A percentile compares a stretch with the other conserved stretches of the same genome.
Conservation (phyloP, 2,329 filamentous ascomycete genomes). For the Fusarium sp. region DNA sequence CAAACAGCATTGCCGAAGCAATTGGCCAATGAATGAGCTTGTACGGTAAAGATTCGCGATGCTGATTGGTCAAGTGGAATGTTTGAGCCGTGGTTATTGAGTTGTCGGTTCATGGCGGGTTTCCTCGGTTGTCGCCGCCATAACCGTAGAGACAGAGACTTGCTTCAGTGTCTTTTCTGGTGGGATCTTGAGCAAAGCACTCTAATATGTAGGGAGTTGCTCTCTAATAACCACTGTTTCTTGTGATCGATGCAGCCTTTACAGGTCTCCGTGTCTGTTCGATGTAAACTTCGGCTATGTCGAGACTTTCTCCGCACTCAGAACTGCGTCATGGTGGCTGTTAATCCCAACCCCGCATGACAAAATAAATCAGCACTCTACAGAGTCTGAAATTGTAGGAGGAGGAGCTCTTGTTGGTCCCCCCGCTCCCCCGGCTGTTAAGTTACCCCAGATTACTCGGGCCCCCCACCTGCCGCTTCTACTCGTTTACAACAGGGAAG, state of each 20-base stretch:
- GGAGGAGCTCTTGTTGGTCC: conserved; percentile 8
- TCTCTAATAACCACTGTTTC: not conserved
- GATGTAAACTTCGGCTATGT: conserved; percentile 4
- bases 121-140: conserved; percentile 51
- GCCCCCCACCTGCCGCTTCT: conserved; percentile 40
- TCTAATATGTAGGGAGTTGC: not conserved
- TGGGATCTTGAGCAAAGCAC: not conserved
- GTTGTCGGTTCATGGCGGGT: conserved; percentile 49
- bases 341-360: conserved; percentile 33
- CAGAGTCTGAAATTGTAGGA: not conserved
- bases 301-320: conserved; percentile 30
- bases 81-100: conserved; percentile 33
- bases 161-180: not conserved
- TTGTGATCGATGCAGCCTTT: too few relatives aligned
- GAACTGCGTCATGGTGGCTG: conserved; percentile 14
- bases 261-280: not conserved
- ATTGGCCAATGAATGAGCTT: conserved; percentile 51
- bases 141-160: conserved; percentile 11
- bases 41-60: conserved; percentile 21
- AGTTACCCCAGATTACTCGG: conserved; percentile 47
- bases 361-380: conserved; percentile 32
- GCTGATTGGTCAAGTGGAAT: conserved; percentile 28
- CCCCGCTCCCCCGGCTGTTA: conserved; percentile 46
- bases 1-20: conserved; percentile 43
- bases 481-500: conserved; percentile 45